Conservation (phyloP, 352 stramenopile species). For the Globisporangium spiculum region DNA sequence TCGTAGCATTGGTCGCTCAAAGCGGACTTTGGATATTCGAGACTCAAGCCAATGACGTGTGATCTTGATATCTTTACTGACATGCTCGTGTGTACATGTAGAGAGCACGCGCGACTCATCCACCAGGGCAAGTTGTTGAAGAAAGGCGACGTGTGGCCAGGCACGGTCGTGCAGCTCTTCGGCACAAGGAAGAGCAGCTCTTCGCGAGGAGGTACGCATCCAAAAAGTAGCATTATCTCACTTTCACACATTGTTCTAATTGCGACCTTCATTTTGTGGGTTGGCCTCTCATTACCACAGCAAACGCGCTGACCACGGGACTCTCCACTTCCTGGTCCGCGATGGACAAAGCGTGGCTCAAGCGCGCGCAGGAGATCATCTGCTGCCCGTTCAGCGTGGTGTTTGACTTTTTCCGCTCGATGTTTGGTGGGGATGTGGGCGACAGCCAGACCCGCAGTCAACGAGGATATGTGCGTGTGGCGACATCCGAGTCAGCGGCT, state of each 20-base stretch:
- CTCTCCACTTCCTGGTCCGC: conserved; percentile 23
- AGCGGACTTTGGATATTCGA: background rate
- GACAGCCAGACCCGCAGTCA: conserved; percentile 23
- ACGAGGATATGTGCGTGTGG: conserved; percentile 44
- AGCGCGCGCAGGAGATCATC: conserved; percentile 45
- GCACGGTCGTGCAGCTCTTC: conserved; percentile 80
- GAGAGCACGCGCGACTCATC: conserved; percentile 70
- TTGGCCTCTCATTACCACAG: background rate
- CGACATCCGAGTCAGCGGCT: conserved; percentile 17
- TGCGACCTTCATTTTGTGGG: background rate
- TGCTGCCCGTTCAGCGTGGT: conserved; percentile 65
- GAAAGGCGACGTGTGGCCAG: conserved; percentile 80
- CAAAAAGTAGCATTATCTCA: background rate
- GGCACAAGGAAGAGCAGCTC: conserved; percentile 47
- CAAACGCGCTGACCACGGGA: conserved; percentile 3
- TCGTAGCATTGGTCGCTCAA: background rate
- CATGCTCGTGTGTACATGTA: conserved; percentile 13
- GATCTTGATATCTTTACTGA: background rate
- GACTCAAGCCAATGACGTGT: background rate
- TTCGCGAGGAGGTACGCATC: conserved; percentile 2
- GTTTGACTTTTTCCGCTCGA: conserved; percentile 65
- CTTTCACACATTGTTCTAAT: background rate
- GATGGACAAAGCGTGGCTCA: conserved; percentile 35
- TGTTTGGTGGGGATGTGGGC: conserved; percentile 43
- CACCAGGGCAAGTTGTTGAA: conserved; percentile 80